A percentile compares a stretch with the other conserved stretches of the same genome.
Evolutionary conservation across 345 rosid species (phyloP).

Genomic region (Populus deltoides): DNA sequence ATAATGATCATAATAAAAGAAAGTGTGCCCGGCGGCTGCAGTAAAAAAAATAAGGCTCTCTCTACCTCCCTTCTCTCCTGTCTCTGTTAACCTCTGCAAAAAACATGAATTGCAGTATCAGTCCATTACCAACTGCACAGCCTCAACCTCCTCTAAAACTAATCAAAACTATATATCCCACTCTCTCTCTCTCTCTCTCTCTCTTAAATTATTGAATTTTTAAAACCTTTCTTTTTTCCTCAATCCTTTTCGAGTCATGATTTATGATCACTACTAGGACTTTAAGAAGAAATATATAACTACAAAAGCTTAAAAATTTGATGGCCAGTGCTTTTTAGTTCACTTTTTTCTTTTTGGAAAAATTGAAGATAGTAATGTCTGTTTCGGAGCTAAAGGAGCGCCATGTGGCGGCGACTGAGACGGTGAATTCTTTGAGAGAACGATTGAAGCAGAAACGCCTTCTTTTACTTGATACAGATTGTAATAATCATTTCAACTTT

Average conservation of each 20-base stretch:
- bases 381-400: constrained; percentile 87
- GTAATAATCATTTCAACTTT: constrained; percentile 26
- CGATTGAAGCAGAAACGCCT: constrained; percentile 75
- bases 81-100: background rate
- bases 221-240: background rate
- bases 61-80: background rate
- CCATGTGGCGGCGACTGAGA: constrained; percentile 64
- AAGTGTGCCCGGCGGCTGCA: background rate
- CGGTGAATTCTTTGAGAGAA: constrained; percentile 63
- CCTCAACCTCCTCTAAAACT: background rate
- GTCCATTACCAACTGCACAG: background rate
- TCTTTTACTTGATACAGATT: constrained; percentile 74
- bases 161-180: background rate
- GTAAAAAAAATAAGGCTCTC: background rate
- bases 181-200: background rate
- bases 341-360: background rate
- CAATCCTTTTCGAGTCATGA: background rate
- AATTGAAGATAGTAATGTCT: constrained; percentile 47
- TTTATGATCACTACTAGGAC: background rate
- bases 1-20: background rate
- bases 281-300: background rate
- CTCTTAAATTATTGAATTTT: background rate
- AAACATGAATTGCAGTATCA: background rate
- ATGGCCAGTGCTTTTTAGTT: background rate
- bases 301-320: background rate